Percentiles rank a stretch among this genome's conserved stretches.
phyloP scores from a whole-genome alignment of 2,329 filamentous ascomycete genomes.

The Xylaria sp. region DNA sequence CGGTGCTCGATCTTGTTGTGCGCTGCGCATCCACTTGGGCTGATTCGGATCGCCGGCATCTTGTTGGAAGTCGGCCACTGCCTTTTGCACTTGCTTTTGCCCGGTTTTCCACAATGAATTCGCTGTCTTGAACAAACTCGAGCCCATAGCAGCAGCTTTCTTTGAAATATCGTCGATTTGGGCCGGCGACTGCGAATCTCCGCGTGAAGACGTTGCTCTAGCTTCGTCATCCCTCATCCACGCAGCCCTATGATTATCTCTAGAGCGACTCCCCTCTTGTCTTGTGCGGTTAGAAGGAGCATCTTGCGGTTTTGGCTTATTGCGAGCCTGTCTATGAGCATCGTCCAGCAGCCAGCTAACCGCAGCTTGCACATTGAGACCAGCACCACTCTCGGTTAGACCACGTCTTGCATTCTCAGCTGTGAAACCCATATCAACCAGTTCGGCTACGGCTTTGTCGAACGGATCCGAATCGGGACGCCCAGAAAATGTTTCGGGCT shows the following conservation, averaged over 20 bases:
- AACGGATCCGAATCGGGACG: constrained; percentile 66
- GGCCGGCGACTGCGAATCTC: constrained; percentile 67
- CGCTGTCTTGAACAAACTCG: constrained; percentile 88
- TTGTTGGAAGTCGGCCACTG: constrained; percentile 84
- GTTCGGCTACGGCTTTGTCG: constrained; percentile 84
- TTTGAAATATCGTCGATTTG: constrained; percentile 79
- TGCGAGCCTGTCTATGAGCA: constrained; percentile 84
- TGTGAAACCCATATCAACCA: constrained; percentile 95
- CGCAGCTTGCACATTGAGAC: constrained; percentile 84
- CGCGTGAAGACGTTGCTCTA: constrained; percentile 57
- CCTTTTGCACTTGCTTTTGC: constrained; percentile 92
- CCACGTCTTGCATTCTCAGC: constrained; percentile 84
- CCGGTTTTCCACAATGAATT: constrained; percentile 96
- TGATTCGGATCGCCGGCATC: constrained; percentile 79
- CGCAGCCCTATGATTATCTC: constrained; percentile 61
- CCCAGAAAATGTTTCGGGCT: constrained; percentile 48
- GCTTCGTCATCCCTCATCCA: constrained; percentile 70
- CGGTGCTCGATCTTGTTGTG: constrained; percentile 60
- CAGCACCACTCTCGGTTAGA: constrained; percentile 81
- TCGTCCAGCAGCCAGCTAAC: constrained; percentile 92
- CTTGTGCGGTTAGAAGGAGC: constrained; percentile 56
- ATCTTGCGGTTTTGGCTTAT: constrained; percentile 70
- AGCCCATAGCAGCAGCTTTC: constrained; percentile 83
- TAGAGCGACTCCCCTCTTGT: constrained; percentile 52
- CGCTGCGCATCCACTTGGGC: constrained; percentile 95